phyloP scores from a whole-genome alignment of 2,329 filamentous ascomycete species.

The Talaromyces rugulosus region DNA sequence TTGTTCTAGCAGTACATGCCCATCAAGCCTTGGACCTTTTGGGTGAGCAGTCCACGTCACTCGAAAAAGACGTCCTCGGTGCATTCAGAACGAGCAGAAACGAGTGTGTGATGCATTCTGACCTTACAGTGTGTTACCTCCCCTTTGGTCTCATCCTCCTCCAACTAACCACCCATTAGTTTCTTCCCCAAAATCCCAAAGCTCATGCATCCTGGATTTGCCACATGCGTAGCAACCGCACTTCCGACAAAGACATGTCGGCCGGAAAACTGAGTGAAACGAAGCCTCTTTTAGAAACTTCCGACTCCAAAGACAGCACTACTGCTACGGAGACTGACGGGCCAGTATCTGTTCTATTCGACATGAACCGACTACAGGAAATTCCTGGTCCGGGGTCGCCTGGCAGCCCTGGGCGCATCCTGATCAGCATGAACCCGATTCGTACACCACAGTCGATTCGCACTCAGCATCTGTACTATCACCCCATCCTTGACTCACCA shows the following conservation, averaged over 20 bases:
- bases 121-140: not conserved
- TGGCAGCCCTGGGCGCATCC: not conserved
- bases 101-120: constrained; percentile 2
- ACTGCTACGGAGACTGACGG: no score
- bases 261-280: not conserved
- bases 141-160: not conserved
- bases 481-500: not conserved
- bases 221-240: not conserved
- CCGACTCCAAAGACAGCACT: no score
- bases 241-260: not conserved
- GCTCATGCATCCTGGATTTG: constrained; percentile 4
- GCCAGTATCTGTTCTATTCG: not conserved
- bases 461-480: not conserved
- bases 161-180: not conserved
- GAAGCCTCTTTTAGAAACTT: no score
- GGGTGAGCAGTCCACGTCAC: not conserved
- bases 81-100: constrained; percentile 4
- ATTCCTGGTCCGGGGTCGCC: not conserved
- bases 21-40: constrained; percentile 2
- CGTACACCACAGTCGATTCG: not conserved
- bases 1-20: constrained; percentile 6
- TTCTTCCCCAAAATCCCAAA: not conserved
- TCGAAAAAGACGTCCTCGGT: not conserved
- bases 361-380: constrained; percentile 6
- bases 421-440: constrained; percentile 1